Conservation (phyloP, 208 protist species). For the Acanthamoeba royreba region DNA sequence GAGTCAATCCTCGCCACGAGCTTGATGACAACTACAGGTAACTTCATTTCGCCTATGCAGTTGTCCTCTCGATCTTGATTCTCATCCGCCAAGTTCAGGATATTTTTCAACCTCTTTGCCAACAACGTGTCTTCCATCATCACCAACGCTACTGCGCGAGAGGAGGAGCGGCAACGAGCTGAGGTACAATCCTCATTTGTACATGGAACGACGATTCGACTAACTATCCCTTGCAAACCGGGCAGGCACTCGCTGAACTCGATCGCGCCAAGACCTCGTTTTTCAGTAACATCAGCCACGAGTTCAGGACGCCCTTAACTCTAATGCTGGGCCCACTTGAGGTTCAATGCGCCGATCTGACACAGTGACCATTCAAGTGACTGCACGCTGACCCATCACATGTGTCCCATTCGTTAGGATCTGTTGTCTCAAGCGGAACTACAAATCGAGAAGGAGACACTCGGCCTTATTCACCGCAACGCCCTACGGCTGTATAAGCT, state of each 20-base stretch:
- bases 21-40: not conserved
- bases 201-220: not conserved
- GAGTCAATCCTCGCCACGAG: not conserved
- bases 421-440: no score
- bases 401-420: no score
- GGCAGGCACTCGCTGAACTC: constrained; percentile 38
- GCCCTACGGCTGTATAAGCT: constrained; percentile 12
- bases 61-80: no score
- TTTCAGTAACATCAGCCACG: constrained; percentile 53
- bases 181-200: not conserved
- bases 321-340: constrained; percentile 51
- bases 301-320: constrained; percentile 48
- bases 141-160: not conserved
- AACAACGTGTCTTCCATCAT: not conserved
- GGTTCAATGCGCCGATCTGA: not conserved
- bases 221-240: not conserved
- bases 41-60: no score
- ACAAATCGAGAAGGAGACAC: no score
- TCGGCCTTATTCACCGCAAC: constrained; percentile 39
- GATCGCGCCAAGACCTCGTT: constrained; percentile 52
- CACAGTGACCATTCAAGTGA: not conserved
- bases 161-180: not conserved
- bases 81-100: not conserved
- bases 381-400: no score
- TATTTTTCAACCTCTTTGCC: not conserved